phyloP scores from a whole-genome alignment of 768 basidiomycete species.

The Tylopilus rubrobrunneus region DNA sequence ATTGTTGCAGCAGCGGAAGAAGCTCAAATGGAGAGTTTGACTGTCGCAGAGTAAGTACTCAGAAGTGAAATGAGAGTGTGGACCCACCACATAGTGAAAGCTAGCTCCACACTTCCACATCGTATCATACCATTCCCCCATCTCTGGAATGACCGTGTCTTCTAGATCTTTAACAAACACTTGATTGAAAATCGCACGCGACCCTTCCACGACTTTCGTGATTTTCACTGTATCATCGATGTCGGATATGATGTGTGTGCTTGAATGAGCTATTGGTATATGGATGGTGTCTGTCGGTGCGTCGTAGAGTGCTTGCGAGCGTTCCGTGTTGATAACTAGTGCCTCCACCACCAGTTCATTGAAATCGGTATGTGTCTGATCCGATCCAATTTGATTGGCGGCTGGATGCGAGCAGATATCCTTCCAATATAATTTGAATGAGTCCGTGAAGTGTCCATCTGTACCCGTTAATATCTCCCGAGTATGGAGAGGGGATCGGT shows the following conservation, averaged over 20 bases:
- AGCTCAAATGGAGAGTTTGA: conserved; percentile 89
- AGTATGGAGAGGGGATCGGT: conserved; percentile 42
- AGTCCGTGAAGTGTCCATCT: conserved; percentile 72
- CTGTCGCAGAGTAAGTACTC: conserved; percentile 35
- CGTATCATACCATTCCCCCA: conserved; percentile 71
- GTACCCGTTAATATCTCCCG: conserved; percentile 52
- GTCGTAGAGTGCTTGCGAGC: conserved; percentile 39
- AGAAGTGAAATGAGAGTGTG: background rate
- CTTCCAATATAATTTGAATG: conserved; percentile 66
- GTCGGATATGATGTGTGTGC: conserved; percentile 82
- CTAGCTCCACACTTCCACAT: conserved; percentile 71
- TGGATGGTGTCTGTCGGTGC: conserved; percentile 26
- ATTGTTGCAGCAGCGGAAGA: conserved; percentile 72
- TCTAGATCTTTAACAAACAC: conserved; percentile 85
- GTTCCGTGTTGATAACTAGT: conserved; percentile 38
- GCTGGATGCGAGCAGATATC: conserved; percentile 58
- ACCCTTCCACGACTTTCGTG: conserved; percentile 74
- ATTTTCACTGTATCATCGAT: conserved; percentile 82
- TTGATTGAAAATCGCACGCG: conserved; percentile 80
- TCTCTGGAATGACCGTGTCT: conserved; percentile 77
- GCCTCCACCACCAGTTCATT: conserved; percentile 60
- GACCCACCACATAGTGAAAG: conserved; percentile 86
- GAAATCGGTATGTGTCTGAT: conserved; percentile 36
- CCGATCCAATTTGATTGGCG: conserved; percentile 43
- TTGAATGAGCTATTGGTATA: conserved; percentile 55